These are phyloP conservation scores for Papilionanthe hybrid DNA, from an alignment of 116 monocot genomes.

Conservation along the genomic window DNA sequence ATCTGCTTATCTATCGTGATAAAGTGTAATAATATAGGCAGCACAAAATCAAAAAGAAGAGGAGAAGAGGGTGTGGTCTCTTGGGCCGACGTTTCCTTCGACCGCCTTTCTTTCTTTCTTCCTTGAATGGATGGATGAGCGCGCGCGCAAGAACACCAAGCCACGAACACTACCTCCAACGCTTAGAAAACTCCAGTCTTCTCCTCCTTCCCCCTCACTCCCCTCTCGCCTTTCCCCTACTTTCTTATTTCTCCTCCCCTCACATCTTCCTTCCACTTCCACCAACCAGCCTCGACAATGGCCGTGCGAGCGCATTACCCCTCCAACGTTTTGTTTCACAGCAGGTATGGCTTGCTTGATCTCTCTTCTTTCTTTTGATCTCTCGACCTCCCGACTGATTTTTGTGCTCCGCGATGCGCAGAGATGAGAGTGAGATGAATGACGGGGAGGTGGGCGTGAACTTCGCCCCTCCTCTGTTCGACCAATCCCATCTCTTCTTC, in stretches of 20 bases:
- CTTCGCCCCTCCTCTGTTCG: not conserved
- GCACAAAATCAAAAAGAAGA: not conserved
- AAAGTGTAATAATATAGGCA: not conserved
- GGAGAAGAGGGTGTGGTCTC: not conserved
- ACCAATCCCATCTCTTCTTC: slow-evolving; percentile 3
- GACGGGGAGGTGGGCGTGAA: not conserved
- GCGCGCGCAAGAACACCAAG: slow-evolving; percentile 10
- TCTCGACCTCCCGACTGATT: not conserved
- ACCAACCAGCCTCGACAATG: slow-evolving; percentile 1
- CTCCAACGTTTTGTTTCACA: slow-evolving; percentile 2
- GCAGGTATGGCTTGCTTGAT: not conserved
- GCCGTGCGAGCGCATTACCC: slow-evolving; percentile 7
- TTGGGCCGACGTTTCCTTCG: not conserved
- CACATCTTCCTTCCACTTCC: slow-evolving; percentile 6
- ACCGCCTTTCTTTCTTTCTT: not conserved
- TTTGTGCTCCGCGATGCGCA: not conserved
- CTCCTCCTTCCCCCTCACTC: not conserved
- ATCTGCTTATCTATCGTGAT: not conserved
- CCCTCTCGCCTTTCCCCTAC: not conserved
- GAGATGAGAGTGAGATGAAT: slow-evolving; percentile 2
- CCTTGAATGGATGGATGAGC: not conserved
- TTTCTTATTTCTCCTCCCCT: not conserved
- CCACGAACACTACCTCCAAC: not conserved
- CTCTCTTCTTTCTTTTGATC: not conserved
- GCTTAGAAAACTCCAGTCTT: not conserved